Conservation (phyloP, 768 basidiomycete species). For the Pleurotus cornucopiae region DNA sequence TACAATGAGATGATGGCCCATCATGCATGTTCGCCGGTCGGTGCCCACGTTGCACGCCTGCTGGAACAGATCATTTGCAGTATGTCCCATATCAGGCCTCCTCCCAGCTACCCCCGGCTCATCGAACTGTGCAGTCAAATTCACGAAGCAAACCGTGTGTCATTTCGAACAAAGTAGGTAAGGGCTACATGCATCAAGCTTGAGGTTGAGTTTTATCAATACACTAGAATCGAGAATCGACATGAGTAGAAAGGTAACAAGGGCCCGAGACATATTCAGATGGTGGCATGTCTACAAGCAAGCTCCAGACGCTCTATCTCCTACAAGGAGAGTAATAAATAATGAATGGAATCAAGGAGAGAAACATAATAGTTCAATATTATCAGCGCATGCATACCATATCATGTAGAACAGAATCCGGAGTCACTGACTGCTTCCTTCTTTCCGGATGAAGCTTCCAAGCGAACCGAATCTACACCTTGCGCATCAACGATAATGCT, state of each 20-base stretch:
- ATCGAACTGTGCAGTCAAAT: neutral
- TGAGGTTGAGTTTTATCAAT: constrained; percentile 8
- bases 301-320: constrained; percentile 4
- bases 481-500: constrained; percentile 10
- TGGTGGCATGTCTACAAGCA: neutral
- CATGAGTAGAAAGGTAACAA: neutral
- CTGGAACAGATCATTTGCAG: neutral
- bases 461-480: constrained; percentile 39
- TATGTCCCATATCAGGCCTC: neutral
- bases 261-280: constrained; percentile 4
- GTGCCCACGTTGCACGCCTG: constrained; percentile 4
- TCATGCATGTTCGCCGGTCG: constrained; percentile 1
- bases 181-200: constrained; percentile 7
- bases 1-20: neutral
- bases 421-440: constrained; percentile 44
- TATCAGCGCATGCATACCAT: neutral
- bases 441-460: constrained; percentile 40
- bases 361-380: neutral
- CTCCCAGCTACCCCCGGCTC: neutral
- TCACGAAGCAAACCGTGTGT: neutral
- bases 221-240: neutral
- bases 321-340: constrained; percentile 5
- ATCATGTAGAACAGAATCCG: constrained; percentile 40
- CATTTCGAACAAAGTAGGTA: neutral
- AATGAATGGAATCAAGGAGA: neutral